Base-by-base conservation (phyloP, 2,329 filamentous ascomycete species). In the Aspergillus sergii region DNA sequence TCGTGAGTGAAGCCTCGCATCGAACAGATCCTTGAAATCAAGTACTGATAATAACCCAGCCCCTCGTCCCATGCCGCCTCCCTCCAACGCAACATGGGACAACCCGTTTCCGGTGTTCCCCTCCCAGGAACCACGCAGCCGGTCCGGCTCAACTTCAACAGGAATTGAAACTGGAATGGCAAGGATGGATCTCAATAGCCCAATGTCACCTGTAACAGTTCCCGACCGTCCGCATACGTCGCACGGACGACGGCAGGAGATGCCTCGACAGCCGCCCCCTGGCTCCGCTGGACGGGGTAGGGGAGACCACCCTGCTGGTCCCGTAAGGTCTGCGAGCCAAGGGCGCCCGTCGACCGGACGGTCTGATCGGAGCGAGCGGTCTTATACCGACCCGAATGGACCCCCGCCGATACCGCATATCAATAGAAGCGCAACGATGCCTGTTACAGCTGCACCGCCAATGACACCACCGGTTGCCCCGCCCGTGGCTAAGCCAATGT, bases 71-170 rank as follows among this genome's bases (percentile, higher is more conserved):
- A 4, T 16, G 16, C 74, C 75, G 55, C 81, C 78, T 39, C 76
- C 80, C 51, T 75, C 77, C 48, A 71, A 69, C 30, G 60, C 74
- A 45, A 65, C 76, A 32, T 84, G 79, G 74, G 84, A 86, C 61
- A 83, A 80, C 66, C 83, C 83, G 3, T 85, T 85, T 60, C 82
- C 83, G 30, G 71, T 77, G 6, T 83, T 74, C 64, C 78, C 69
- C 54, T 60, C 67, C 53, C 71, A 69, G 62, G 72, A 69, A 60
- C 69, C 76, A 67, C 73, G 66, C 65, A 76, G 71, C 73, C 79
- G 73, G 10, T 72, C 75, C 21, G 71, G 73, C 34, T 69, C 75
- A 8, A 62, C 66, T 23, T 68, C 75, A 8, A 62, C 66, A 39
- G 72, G 70, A 1, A 57, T 80, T 36, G 76, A 83, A 71, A 73